Percentiles rank a stretch among this genome's conserved stretches.
phyloP scores from a whole-genome alignment of 352 stramenopile genomes.

The Phytophthora pseudosyringae region DNA sequence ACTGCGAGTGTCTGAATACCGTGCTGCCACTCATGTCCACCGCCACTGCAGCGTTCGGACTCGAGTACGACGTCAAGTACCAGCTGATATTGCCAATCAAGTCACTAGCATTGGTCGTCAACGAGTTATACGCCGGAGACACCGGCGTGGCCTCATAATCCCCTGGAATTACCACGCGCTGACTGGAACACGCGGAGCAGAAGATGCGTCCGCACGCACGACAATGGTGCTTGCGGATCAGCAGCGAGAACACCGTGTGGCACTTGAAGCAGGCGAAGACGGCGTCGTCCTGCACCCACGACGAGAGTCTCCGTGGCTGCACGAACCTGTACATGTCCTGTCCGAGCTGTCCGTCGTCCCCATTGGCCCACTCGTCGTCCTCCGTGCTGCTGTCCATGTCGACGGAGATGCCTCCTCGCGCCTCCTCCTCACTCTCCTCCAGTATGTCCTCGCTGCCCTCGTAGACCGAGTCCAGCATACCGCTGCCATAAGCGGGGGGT shows the following conservation, averaged over 20 bases:
- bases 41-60: slow-evolving; percentile 19
- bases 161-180: slow-evolving; percentile 76
- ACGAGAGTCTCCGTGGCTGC: slow-evolving; percentile 76
- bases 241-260: slow-evolving; percentile 78
- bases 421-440: slow-evolving; percentile 36
- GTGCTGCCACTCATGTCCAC: slow-evolving; percentile 18
- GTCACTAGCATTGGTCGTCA: slow-evolving; percentile 77
- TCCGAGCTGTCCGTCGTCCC: slow-evolving; percentile 50
- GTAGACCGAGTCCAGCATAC: slow-evolving; percentile 68
- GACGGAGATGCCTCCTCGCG: background rate
- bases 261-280: slow-evolving; percentile 90
- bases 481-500: slow-evolving; percentile 34
- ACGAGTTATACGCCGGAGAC: slow-evolving; percentile 56
- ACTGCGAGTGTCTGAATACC: slow-evolving; percentile 26
- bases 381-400: slow-evolving; percentile 43
- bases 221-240: slow-evolving; percentile 87
- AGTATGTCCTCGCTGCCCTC: slow-evolving; percentile 53
- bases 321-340: slow-evolving; percentile 88
- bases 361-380: slow-evolving; percentile 72
- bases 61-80: slow-evolving; percentile 79
- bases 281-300: slow-evolving; percentile 87
- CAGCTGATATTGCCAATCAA: slow-evolving; percentile 85
- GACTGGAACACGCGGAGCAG: slow-evolving; percentile 81
- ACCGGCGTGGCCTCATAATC: slow-evolving; percentile 84
- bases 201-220: slow-evolving; percentile 85